Conservation (phyloP, 805 yeast species). For the Candida nonsorbophila region DNA sequence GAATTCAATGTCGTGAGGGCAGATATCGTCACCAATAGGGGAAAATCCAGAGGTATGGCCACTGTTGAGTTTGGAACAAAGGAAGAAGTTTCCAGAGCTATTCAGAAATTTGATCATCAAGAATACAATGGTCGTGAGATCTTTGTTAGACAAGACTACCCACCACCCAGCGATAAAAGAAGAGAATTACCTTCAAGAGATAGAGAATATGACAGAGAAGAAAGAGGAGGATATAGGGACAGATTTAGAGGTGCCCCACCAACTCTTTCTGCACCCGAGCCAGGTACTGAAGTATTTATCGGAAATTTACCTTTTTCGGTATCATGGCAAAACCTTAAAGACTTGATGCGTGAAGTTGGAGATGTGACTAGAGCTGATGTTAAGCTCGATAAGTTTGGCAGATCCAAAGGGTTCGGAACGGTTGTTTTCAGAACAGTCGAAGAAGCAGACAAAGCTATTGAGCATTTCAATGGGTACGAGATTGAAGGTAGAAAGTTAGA, state of each 20-base stretch:
- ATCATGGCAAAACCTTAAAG: slow-evolving; percentile 82
- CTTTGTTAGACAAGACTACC: slow-evolving; percentile 87
- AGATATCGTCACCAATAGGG: slow-evolving; percentile 73
- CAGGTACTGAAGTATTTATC: slow-evolving; percentile 61
- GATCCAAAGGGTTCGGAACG: slow-evolving; percentile 83
- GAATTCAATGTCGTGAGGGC: slow-evolving; percentile 61
- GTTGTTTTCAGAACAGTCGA: slow-evolving; percentile 63
- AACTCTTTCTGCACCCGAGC: slow-evolving; percentile 15
- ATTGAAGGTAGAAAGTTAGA: slow-evolving; percentile 75
- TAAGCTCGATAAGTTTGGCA: slow-evolving; percentile 57
- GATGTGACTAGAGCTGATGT: slow-evolving; percentile 80
- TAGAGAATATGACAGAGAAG: slow-evolving; percentile 8
- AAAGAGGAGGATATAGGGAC: slow-evolving; percentile 15
- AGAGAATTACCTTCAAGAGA: slow-evolving; percentile 7
- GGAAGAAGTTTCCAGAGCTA: slow-evolving; percentile 68
- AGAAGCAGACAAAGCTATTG: slow-evolving; percentile 70
- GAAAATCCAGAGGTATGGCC: slow-evolving; percentile 85
- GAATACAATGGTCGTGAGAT: slow-evolving; percentile 69
- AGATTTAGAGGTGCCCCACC: slow-evolving; percentile 4
- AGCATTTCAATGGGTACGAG: slow-evolving; percentile 60
- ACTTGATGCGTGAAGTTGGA: slow-evolving; percentile 74
- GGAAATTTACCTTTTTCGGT: slow-evolving; percentile 80
- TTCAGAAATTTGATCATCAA: slow-evolving; percentile 60
- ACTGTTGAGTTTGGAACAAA: slow-evolving; percentile 74
- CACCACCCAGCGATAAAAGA: slow-evolving; percentile 52